Evolutionary conservation across 2,329 filamentous ascomycete species (phyloP), one percentile per base, ranked within the genome.

Genomic region (Mycosphaerella sp.): DNA sequence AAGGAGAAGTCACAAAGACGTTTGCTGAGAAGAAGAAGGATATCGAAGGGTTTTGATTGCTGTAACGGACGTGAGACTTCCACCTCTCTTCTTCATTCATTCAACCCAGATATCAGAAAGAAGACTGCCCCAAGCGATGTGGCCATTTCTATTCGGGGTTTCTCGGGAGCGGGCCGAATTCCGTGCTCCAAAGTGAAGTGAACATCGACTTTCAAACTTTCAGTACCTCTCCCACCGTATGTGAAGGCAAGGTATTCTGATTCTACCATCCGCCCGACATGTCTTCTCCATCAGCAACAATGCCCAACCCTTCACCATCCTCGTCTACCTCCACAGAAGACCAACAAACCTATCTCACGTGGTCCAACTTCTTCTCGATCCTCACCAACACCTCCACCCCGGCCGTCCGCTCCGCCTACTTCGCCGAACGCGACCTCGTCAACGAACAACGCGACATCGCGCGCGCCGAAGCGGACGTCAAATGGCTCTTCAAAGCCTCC

Each of bases 301-400:
- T 58, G 56, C 41, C 53, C 16, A 50, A n/a, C n/a, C n/a, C n/a
- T n/a, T 50, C 28, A 32, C 53, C 16, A 41, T 36, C 55, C 36
- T 34, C 53, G 28, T 34, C 50, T 14, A 25, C 52, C 27, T 7
- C 54, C 41, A 14, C 46, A 34, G 44, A 52, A 10, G 41, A 55
- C 48, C 62, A 68, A 61, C 36, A 57, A 40, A 64, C 68, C 50
- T 75, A 70, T 66, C 76, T 75, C 66, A 76, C 68, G 53, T 95
- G 88, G 85, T 79, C 85, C 67, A 95, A 87, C 74, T 86, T 89
- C 75, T 96, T 94, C 78, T 81, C 81, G 62, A 86, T 90, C 70
- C 75, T 95, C 44, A 82, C 86, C 13, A 86, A 87, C 50, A 75
- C 79, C 63, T 83, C 93, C 73, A 85, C 81, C 14, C 70, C 73